A percentile compares a stretch with the other conserved stretches of the same genome.
phyloP scores from a whole-genome alignment of 331 rosid genomes.

The Pyrus hybrid region DNA sequence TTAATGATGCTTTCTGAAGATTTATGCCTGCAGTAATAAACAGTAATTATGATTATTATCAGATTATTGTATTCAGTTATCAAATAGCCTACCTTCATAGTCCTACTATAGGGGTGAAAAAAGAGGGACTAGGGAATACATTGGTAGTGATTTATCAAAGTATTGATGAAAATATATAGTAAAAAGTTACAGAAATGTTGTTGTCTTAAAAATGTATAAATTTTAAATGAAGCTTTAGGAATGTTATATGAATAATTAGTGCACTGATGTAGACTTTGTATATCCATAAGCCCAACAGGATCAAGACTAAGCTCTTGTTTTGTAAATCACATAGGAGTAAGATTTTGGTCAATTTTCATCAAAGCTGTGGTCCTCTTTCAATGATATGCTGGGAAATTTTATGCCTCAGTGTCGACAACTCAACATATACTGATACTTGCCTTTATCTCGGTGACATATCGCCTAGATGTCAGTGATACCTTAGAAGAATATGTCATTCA shows the following conservation, averaged over 20 bases:
- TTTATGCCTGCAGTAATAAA: neutral
- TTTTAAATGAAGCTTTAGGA: neutral
- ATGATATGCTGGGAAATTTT: neutral
- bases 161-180: neutral
- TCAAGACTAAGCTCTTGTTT: constrained; percentile 41
- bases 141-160: neutral
- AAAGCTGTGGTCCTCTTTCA: neutral
- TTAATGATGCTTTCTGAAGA: neutral
- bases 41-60: neutral
- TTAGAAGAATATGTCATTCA: neutral
- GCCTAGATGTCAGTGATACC: neutral
- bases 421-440: neutral
- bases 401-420: too few relatives aligned
- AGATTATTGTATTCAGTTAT: neutral
- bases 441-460: neutral
- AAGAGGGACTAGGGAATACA: neutral
- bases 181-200: neutral
- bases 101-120: neutral
- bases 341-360: neutral
- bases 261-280: neutral
- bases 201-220: neutral
- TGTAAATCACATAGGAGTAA: constrained; percentile 1
- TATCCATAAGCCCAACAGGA: constrained; percentile 21
- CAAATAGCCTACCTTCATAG: too few relatives aligned
- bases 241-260: neutral